These are phyloP conservation scores for Aschersonia sp. DNA, from an alignment of 2,329 filamentous ascomycete genomes.

Conservation along the genomic window DNA sequence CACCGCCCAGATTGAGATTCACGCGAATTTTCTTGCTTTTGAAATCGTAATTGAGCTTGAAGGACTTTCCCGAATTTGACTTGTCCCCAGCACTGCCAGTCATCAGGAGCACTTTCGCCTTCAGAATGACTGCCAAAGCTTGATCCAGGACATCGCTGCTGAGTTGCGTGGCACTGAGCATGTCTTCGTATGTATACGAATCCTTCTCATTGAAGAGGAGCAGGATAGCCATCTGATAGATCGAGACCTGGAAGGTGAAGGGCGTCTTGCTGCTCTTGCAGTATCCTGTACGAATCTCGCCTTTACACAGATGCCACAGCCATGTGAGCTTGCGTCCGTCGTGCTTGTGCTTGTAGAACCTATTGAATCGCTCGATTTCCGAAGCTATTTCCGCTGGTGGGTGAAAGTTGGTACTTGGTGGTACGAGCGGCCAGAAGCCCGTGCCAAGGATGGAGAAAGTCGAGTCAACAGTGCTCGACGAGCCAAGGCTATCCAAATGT, in stretches of 20 bases:
- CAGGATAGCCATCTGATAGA: slow-evolving; percentile 94
- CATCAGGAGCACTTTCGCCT: slow-evolving; percentile 76
- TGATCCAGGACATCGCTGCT: slow-evolving; percentile 75
- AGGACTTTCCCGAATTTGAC: slow-evolving; percentile 62
- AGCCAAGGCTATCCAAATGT: slow-evolving; percentile 40
- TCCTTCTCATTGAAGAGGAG: slow-evolving; percentile 90
- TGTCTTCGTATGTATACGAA: slow-evolving; percentile 74
- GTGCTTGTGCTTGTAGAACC: slow-evolving; percentile 94
- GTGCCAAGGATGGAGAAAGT: slow-evolving; percentile 89
- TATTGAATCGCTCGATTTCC: slow-evolving; percentile 79
- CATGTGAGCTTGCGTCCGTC: slow-evolving; percentile 92
- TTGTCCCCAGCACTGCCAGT: slow-evolving; percentile 56
- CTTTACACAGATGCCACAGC: slow-evolving; percentile 97
- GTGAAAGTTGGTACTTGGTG: slow-evolving; percentile 77
- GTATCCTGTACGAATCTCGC: slow-evolving; percentile 89
- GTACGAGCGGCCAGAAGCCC: slow-evolving; percentile 88
- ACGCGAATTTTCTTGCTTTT: slow-evolving; percentile 98
- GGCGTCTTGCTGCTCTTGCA: slow-evolving; percentile 80
- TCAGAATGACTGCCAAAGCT: slow-evolving; percentile 72
- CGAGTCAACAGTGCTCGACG: slow-evolving; percentile 63
- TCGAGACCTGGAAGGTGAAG: slow-evolving; percentile 93
- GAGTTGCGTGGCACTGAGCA: slow-evolving; percentile 66
- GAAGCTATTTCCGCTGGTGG: slow-evolving; percentile 73
- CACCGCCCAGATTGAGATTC: slow-evolving; percentile 88
- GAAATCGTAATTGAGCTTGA: slow-evolving; percentile 84